These are phyloP conservation scores for Ceratobasidium sp. DNA, from an alignment of 1,284 basidiomycete genomes.

Conservation along the genomic window DNA sequence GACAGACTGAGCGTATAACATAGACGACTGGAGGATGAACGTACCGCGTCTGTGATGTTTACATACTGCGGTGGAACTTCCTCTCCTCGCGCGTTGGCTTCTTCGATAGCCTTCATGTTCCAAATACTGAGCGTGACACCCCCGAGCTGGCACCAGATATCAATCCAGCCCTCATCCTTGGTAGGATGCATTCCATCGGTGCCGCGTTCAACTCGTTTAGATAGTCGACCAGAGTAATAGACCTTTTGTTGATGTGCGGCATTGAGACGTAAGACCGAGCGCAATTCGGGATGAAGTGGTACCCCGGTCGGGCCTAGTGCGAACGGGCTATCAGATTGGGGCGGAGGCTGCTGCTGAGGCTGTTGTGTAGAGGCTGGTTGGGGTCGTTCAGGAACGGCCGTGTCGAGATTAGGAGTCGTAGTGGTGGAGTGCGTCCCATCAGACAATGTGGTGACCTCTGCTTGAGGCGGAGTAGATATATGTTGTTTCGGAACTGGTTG, in stretches of 20 bases:
- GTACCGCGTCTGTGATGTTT: slow-evolving; percentile 88
- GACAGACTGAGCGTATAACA: too few relatives aligned
- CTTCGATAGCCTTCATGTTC: slow-evolving; percentile 87
- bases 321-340: slow-evolving; percentile 14
- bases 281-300: slow-evolving; percentile 78
- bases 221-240: slow-evolving; percentile 84
- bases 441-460: slow-evolving; percentile 1
- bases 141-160: slow-evolving; percentile 93
- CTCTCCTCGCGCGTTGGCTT: slow-evolving; percentile 81
- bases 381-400: slow-evolving; percentile 3
- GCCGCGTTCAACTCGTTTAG: slow-evolving; percentile 78
- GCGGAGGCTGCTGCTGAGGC: not conserved
- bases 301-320: slow-evolving; percentile 38
- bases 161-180: slow-evolving; percentile 86
- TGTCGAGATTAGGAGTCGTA: slow-evolving; percentile 19
- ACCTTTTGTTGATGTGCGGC: slow-evolving; percentile 80
- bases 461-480: slow-evolving; percentile 13
- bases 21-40: slow-evolving; percentile 54
- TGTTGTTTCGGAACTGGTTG: slow-evolving; percentile 6
- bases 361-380: too few relatives aligned
- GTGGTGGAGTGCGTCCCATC: not conserved
- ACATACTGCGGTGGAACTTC: slow-evolving; percentile 90
- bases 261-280: slow-evolving; percentile 77
- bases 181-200: slow-evolving; percentile 79
- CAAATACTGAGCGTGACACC: slow-evolving; percentile 93